Evolutionary conservation across 768 basidiomycete species (phyloP), one percentile per base, ranked within the genome.

Genomic region (Mycena indigotica): DNA sequence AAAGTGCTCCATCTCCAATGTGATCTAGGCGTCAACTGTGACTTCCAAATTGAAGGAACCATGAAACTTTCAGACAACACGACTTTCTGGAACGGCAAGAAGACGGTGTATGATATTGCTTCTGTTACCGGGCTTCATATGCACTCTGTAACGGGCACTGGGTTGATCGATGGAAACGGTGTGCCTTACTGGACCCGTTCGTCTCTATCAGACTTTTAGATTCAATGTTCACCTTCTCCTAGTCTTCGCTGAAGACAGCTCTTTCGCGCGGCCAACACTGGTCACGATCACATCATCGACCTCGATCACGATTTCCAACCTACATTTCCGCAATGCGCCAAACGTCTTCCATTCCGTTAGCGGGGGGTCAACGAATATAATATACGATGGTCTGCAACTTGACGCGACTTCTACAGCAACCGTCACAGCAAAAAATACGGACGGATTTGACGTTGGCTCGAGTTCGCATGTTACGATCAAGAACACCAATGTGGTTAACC

Each of bases 301-400:
- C n/a, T 59, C 55, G 23, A 69, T 72, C 26, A 65, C 67, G 2
- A 65, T 72, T 21, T 63, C 67, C 24, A 70, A 70, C 57, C 61
- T 73, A 26, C 63, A 61, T n/a, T 69, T 71, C 45, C 65, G 65
- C 45, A 73, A 73, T 53, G 60, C 63, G 17, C 64, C 67, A 4
- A 73, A 71, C 40, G 72, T 71, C 6, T 73, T 73, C 56, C 68
- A 70, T 41, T 69, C 68, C 15, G 70, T 71, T 23, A 60, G 32
- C 10, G 70, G 71, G 12, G 66, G 55, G 13, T 66, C 67, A 1
- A 70, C 67, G 12, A 68, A 70, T 28, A 63, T 71, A 45, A 12
- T 67, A 1, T 73, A 69, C 57, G 55, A 64, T 8, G 52, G 56
- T 13, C 60, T 73, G 29, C 60, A 48, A 4, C 41, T 73, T 52